These are phyloP conservation scores for Silene coronaria DNA, from an alignment of 179 eudicot species.

Conservation along the genomic window DNA sequence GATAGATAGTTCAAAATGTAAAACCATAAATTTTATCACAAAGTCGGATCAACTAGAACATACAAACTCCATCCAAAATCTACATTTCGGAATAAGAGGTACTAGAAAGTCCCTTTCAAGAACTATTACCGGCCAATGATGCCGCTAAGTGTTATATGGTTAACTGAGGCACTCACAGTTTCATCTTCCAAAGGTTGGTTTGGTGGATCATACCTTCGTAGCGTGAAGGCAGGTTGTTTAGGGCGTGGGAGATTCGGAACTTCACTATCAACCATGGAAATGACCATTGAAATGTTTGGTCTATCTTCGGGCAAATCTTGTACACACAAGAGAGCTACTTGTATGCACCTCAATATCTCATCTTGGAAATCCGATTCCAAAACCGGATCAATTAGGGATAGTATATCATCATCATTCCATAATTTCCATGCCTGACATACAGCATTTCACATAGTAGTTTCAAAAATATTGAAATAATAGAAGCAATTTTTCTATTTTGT, in stretches of 20 bases:
- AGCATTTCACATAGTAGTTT: not conserved
- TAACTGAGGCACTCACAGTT: too few relatives aligned
- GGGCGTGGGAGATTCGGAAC: conserved; percentile 32
- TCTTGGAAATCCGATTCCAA: not conserved
- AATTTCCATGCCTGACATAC: conserved; percentile 41
- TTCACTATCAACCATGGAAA: conserved; percentile 39
- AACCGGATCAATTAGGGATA: conserved; percentile 24
- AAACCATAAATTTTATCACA: too few relatives aligned
- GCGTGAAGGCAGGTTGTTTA: conserved; percentile 39
- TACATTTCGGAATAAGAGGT: too few relatives aligned
- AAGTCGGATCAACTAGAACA: too few relatives aligned
- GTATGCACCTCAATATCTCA: conserved; percentile 38
- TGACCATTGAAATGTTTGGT: conserved; percentile 35
- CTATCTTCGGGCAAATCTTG: conserved; percentile 39
- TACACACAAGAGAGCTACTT: conserved; percentile 45
- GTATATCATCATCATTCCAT: conserved; percentile 33
- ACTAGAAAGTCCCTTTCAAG: too few relatives aligned
- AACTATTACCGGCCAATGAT: too few relatives aligned
- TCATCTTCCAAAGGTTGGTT: too few relatives aligned
- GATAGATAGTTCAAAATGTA: too few relatives aligned
- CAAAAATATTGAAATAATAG: not conserved
- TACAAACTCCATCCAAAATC: too few relatives aligned
- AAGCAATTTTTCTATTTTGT: not conserved
- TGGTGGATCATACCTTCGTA: not conserved
- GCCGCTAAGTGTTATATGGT: too few relatives aligned